These are phyloP conservation scores for Lonicera japonica DNA, from an alignment of 129 eudicot species.

Conservation along the genomic window DNA sequence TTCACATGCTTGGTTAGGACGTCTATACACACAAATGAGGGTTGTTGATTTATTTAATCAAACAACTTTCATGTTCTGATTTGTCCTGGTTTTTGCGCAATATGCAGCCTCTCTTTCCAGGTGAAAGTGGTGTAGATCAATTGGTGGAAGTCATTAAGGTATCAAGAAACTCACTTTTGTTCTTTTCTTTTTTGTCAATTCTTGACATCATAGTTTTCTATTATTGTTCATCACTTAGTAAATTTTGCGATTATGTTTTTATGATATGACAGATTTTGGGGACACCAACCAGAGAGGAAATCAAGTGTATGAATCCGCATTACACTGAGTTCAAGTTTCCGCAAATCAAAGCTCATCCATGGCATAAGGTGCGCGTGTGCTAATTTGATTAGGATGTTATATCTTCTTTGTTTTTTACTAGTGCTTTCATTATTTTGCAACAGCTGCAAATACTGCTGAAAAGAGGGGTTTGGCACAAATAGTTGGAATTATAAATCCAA, in stretches of 20 bases:
- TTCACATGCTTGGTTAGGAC: neutral
- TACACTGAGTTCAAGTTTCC: constrained; percentile 95
- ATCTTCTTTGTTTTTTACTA: too few species aligned
- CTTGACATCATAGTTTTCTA: neutral
- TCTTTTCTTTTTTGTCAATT: neutral
- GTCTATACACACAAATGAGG: too few species aligned
- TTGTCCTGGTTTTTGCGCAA: neutral
- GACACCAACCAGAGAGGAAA: constrained; percentile 96
- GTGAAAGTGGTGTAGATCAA: constrained; percentile 98
- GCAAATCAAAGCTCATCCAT: constrained; percentile 98
- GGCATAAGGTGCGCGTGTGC: constrained; percentile 87
- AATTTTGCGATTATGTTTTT: neutral
- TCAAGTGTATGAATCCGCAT: constrained; percentile 97
- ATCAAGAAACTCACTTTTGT: neutral
- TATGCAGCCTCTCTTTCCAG: constrained; percentile 97
- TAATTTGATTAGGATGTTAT: neutral
- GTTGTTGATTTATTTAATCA: too few species aligned
- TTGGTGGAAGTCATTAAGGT: constrained; percentile 95
- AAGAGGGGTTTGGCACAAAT: too few species aligned
- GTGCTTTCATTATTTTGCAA: too few species aligned
- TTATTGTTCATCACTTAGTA: too few species aligned
- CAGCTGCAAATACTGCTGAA: too few species aligned
- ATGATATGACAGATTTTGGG: constrained; percentile 60
- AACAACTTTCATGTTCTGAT: too few species aligned
- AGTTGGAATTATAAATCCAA: neutral